Percentiles rank a stretch among this genome's conserved stretches.
These are phyloP conservation scores for Pichia cabralensis DNA, from an alignment of 805 yeast species.

Conservation along the genomic window DNA sequence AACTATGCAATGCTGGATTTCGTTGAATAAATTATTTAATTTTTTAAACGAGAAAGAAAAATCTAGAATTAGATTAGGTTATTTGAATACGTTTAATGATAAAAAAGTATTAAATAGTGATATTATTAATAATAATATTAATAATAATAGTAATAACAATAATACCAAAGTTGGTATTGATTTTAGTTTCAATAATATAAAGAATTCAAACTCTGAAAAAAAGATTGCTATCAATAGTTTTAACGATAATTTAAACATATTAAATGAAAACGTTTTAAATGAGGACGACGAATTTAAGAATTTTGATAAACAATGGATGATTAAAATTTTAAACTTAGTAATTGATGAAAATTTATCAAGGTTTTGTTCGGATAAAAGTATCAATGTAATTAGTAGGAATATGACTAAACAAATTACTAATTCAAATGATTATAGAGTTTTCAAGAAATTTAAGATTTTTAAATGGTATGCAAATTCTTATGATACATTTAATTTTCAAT, in stretches of 20 bases:
- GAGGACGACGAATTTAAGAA: neutral
- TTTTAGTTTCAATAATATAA: slow-evolving; percentile 3
- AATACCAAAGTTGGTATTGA: neutral
- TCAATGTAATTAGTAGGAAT: slow-evolving; percentile 21
- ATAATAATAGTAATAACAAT: too few species aligned
- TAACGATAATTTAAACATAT: neutral
- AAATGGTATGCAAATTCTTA: slow-evolving; percentile 21
- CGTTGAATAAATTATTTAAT: slow-evolving; percentile 16
- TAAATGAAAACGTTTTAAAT: neutral
- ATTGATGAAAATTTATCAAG: slow-evolving; percentile 25
- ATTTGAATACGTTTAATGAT: slow-evolving; percentile 9
- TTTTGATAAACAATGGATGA: slow-evolving; percentile 13
- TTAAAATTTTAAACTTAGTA: slow-evolving; percentile 18
- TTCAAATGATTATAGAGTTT: slow-evolving; percentile 23
- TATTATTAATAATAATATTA: neutral
- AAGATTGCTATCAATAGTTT: neutral
- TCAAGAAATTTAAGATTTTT: slow-evolving; percentile 22
- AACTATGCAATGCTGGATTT: slow-evolving; percentile 9
- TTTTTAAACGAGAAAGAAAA: slow-evolving; percentile 18
- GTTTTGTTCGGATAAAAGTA: slow-evolving; percentile 17
- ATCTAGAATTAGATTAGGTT: slow-evolving; percentile 13
- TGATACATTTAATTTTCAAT: slow-evolving; percentile 14
- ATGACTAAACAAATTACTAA: slow-evolving; percentile 15
- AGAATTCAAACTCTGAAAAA: slow-evolving; percentile 3
- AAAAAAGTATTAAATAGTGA: neutral